These are phyloP conservation scores for Sedum album DNA, from an alignment of 164 flowering plant species.

Conservation along the genomic window DNA sequence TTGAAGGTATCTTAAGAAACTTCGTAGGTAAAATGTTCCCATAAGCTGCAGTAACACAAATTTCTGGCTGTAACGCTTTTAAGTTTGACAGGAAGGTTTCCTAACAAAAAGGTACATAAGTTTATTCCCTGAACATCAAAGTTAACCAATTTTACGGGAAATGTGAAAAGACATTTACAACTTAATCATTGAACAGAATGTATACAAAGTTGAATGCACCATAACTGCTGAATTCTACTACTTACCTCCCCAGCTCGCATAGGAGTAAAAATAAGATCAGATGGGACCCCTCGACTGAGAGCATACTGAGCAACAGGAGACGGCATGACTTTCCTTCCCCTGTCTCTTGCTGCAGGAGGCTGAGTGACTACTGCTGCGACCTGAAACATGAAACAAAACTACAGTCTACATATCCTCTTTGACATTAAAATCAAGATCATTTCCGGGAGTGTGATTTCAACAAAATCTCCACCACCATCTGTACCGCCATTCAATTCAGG, in stretches of 20 bases:
- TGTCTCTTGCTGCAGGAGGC: background rate
- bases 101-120: constrained; percentile 28
- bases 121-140: background rate
- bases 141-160: background rate
- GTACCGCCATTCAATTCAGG: background rate
- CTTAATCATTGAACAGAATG: background rate
- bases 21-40: constrained; percentile 88
- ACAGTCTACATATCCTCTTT: background rate
- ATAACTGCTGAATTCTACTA: background rate
- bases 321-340: background rate
- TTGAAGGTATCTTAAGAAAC: constrained; percentile 72
- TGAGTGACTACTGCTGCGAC: background rate
- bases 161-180: background rate
- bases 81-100: constrained; percentile 65
- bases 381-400: constrained; percentile 4
- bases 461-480: background rate
- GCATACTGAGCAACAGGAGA: background rate
- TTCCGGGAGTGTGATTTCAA: background rate
- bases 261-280: background rate
- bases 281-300: background rate
- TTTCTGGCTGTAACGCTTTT: constrained; percentile 68
- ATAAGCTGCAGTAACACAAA: constrained; percentile 96
- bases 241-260: background rate
- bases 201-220: background rate
- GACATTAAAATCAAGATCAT: background rate